Base-by-base conservation (phyloP, 495 filamentous ascomycete genomes). In the Xylaria longipes region DNA sequence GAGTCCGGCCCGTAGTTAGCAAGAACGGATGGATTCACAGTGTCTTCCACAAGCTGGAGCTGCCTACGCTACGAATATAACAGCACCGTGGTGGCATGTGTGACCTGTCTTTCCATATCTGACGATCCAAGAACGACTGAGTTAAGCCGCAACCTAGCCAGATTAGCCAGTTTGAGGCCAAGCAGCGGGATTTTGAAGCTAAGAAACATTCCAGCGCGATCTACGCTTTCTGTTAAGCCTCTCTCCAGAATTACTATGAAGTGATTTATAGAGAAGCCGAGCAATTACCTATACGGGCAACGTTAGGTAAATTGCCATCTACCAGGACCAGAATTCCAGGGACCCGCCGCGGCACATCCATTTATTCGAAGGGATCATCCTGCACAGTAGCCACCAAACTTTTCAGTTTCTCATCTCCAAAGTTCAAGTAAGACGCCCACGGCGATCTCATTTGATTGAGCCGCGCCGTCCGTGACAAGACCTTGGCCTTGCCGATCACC, bases 401-500 rank as follows among this genome's bases (percentile, higher is more conserved):
- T 54, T 54, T 17, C 1, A 25, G 8, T 60, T 9, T 57, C 29
- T 57, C 54, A 25, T n/a, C 54, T 35, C n/a, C 29, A 58, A 27
- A 37, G n/a, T 41, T 27, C 20, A 29, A 25, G 11, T 25, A n/a
- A 37, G 33, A 37, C 14, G 35, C 7, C 60, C 35, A 7, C 22
- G 7, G 27, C n/a, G 62, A 31, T 7, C 62, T 17, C 41, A 33
- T 33, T 25, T 52, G 45, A 25, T 52, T 20, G 45, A 52, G 33
- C 63, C 20, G 63, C 45, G 15, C 63, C 63, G 63, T 39, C 63
- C 45, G 29, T n/a, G 41, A 48, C 25, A 65, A 45, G 60, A 22
- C 20, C 45, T 66, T 66, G 63, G 63, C 63, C n/a, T 14, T 52
- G 63, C 63, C 63, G 63, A 66, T 66, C 63, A 45, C 33, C 43